A percentile compares a stretch with the other conserved stretches of the same genome.
Evolutionary conservation across 768 basidiomycete species (phyloP).

Genomic region (Russula lepida): DNA sequence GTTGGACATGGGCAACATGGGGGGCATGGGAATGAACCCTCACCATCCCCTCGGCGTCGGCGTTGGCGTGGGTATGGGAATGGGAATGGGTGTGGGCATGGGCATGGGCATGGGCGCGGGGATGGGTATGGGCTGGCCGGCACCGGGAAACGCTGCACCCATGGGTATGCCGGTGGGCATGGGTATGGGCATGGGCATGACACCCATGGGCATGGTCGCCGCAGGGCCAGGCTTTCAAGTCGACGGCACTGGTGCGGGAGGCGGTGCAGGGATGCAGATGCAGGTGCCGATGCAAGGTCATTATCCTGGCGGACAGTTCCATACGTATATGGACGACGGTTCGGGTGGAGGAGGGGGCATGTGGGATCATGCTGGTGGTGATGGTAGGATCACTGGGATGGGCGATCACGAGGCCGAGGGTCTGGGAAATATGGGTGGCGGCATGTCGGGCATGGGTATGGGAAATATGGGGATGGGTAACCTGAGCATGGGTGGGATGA

Average conservation of each 20-base stretch:
- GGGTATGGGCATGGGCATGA: constrained; percentile 19
- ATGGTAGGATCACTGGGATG: constrained; percentile 23
- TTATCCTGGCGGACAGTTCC: neutral
- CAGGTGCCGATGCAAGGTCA: constrained; percentile 1
- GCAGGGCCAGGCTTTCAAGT: neutral
- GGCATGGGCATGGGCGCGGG: constrained; percentile 22
- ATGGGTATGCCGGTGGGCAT: constrained; percentile 21
- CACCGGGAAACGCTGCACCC: neutral
- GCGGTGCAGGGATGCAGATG: neutral
- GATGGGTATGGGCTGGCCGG: constrained; percentile 21
- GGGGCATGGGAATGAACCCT: constrained; percentile 1
- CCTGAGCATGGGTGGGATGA: constrained; percentile 17
- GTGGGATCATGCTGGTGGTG: constrained; percentile 27
- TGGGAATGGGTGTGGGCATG: neutral
- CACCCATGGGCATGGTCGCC: neutral
- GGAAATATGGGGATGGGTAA: constrained; percentile 22
- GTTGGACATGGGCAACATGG: constrained; percentile 11
- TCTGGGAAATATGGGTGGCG: constrained; percentile 6
- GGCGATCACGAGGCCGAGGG: constrained; percentile 27
- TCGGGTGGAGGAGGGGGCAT: constrained; percentile 25
- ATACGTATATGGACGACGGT: constrained; percentile 24
- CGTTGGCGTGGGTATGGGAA: neutral
- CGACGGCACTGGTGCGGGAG: neutral
- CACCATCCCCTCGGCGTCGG: neutral
- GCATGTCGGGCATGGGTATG: constrained; percentile 21